Percentiles rank a stretch among this genome's conserved stretches.
phyloP scores from a whole-genome alignment of 2,329 filamentous ascomycete species.

The Atkinsonella hypoxylon region DNA sequence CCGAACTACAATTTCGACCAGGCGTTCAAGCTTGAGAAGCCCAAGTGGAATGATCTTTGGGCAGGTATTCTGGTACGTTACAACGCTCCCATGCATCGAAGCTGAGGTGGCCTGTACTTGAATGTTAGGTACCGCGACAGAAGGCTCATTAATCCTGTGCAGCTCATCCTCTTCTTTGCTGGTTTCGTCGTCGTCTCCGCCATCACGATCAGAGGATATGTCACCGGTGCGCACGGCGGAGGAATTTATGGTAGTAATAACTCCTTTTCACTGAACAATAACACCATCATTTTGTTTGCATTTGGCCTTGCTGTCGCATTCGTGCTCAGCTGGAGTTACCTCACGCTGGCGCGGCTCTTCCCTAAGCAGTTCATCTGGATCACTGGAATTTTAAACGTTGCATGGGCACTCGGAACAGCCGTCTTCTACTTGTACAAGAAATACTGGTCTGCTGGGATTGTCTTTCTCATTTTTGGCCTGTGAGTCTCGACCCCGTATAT shows the following conservation, averaged over 20 bases:
- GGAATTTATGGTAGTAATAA: slow-evolving; percentile 63
- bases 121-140: neutral
- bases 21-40: slow-evolving; percentile 67
- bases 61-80: slow-evolving; percentile 60
- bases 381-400: slow-evolving; percentile 78
- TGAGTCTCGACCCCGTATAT: neutral
- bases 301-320: slow-evolving; percentile 66
- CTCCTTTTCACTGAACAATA: slow-evolving; percentile 59
- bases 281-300: slow-evolving; percentile 75
- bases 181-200: slow-evolving; percentile 70
- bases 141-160: neutral
- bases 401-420: slow-evolving; percentile 72
- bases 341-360: slow-evolving; percentile 62
- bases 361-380: slow-evolving; percentile 91
- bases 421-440: slow-evolving; percentile 70
- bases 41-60: slow-evolving; percentile 89
- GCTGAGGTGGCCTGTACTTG: neutral
- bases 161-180: slow-evolving; percentile 58
- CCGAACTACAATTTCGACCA: slow-evolving; percentile 59
- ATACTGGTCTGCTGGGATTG: slow-evolving; percentile 76
- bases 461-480: slow-evolving; percentile 61
- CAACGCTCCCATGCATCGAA: neutral
- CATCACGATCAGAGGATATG: slow-evolving; percentile 64
- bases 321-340: slow-evolving; percentile 64
- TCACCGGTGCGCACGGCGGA: slow-evolving; percentile 47